Evolutionary conservation across 306 rosid genomes (phyloP), one percentile per base, ranked within the genome.

Genomic region (Dryas drummondii): DNA sequence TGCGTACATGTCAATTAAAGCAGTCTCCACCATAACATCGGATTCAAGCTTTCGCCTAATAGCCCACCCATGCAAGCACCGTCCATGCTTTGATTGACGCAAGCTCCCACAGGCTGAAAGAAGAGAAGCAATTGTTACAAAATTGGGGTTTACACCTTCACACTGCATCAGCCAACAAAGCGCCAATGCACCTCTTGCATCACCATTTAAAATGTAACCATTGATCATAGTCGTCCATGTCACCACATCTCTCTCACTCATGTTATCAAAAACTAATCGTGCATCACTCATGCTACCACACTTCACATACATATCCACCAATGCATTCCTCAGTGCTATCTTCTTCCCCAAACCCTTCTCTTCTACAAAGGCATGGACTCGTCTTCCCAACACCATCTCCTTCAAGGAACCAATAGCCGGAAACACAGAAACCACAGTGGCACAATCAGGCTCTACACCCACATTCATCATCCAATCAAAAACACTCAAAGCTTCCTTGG

Each of bases 221-320:
- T 83, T 88, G 51, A 91, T 87, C 92, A 94, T 82, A 56, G 91
- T 88, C 16, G 93, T 88, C 98, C 98, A 94, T 19, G 94, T 84
- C 80, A 94, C 89, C 64, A 91, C 98, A 69, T 94, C 97, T 77
- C 87, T 88, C 81, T 79, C 86, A 49, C 46, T 70, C 73, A 86
- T 83, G 56, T 58, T 78, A 9, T 81, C 71, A 26, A 85, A 85
- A 75, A 91, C 74, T 52, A 53, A 17, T 67, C 16, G 26, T 0
- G 96, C 96, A 66, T 94, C 94, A 60, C 80, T 72, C 90, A 90
- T 87, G 76, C 57, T 56, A 55, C 90, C 90, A 76, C 97, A 91
- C 84, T 88, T 88, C 7, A 84, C 85, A 82, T 90, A 91, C 96
- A 91, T 91, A 76, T 90, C 98, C 82, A 94, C 71, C 85, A 89